Evolutionary conservation across 345 rosid species (phyloP), one percentile per base, ranked within the genome.

Genomic region (Rubroshorea leprosula): DNA sequence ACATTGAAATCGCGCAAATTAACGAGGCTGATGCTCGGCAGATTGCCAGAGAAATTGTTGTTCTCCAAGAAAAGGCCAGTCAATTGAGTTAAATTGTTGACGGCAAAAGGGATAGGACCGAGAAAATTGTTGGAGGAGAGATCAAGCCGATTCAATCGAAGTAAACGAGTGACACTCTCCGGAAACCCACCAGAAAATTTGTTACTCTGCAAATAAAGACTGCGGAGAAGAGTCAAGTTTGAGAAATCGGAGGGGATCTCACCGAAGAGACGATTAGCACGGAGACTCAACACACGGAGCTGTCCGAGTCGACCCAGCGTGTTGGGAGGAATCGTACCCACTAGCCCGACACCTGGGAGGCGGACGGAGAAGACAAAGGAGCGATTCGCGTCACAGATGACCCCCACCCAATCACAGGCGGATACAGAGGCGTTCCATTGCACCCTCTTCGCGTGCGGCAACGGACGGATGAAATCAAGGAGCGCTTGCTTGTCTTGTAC

Each of bases 201-300:
- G 69, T 93, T 93, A 23, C 48, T 60, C 43, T 93, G 99, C 14
- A 93, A 69, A 29, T 84, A 93, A 6, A 93, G 74, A 72, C 87
- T 81, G 13, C 99, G 81, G 49, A 89, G 81, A 19, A 69, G 69
- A 26, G 86, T 85, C 17, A 93, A 73, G 25, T 89, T 83, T 24
- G 91, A 68, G 78, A 93, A 80, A 68, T 92, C 98, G 22, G 82
- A 51, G 48, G 98, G 98, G 80, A 92, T 73, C 80, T 74, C 71
- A 49, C 95, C 96, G 55, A 79, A 67, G 47, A 93, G 78, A 46
- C 97, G 80, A 55, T 89, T 89, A 0, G 89, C 79, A 6, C 94
- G 97, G 58, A 89, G 96, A 78, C 97, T 86, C 11, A 93, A 72
- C 47, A 93, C 91, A 38, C 97, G 81, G 65, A 93, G 97, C 51